Evolutionary conservation across 495 filamentous ascomycete genomes (phyloP).

Genomic region (Rusavskia elegans): DNA sequence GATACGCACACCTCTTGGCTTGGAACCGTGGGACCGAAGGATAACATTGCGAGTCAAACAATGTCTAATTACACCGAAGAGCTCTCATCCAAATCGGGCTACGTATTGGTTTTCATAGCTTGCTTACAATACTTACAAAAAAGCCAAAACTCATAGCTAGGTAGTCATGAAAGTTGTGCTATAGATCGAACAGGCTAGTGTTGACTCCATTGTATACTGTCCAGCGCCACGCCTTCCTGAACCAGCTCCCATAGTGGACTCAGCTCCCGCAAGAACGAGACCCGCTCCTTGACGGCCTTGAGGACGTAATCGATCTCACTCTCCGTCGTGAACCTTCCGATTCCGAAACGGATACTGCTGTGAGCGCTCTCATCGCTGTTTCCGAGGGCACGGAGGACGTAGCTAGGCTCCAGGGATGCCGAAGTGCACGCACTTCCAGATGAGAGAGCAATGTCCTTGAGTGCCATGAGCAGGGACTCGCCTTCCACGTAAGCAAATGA

Average conservation of each 20-base stretch:
- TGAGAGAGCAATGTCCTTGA: slow-evolving; percentile 94
- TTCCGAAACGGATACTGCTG: slow-evolving; percentile 93
- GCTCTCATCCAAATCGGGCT: no score
- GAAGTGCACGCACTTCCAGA: slow-evolving; percentile 96
- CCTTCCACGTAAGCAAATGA: slow-evolving; percentile 98
- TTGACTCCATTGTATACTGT: slow-evolving; percentile 96
- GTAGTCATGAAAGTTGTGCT: background rate
- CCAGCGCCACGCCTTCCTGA: slow-evolving; percentile 88
- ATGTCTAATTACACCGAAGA: no score
- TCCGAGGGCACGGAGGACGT: slow-evolving; percentile 83
- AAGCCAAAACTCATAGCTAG: background rate
- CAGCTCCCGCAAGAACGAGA: slow-evolving; percentile 83
- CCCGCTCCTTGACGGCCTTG: slow-evolving; percentile 80
- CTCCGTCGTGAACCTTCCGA: slow-evolving; percentile 92
- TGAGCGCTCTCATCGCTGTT: slow-evolving; percentile 95
- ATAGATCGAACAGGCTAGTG: slow-evolving; percentile 33
- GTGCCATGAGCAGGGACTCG: slow-evolving; percentile 91
- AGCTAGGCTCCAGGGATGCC: slow-evolving; percentile 88
- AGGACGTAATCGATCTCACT: slow-evolving; percentile 93
- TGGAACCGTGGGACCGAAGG: no score
- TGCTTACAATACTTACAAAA: background rate
- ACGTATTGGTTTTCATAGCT: no score
- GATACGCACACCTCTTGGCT: background rate
- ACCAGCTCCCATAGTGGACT: slow-evolving; percentile 97
- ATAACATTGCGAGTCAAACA: no score